A percentile compares a stretch with the other conserved stretches of the same genome.
These are phyloP conservation scores for Nannizziopsis barbatae DNA, from an alignment of 2,329 filamentous ascomycete species.

Conservation along the genomic window DNA sequence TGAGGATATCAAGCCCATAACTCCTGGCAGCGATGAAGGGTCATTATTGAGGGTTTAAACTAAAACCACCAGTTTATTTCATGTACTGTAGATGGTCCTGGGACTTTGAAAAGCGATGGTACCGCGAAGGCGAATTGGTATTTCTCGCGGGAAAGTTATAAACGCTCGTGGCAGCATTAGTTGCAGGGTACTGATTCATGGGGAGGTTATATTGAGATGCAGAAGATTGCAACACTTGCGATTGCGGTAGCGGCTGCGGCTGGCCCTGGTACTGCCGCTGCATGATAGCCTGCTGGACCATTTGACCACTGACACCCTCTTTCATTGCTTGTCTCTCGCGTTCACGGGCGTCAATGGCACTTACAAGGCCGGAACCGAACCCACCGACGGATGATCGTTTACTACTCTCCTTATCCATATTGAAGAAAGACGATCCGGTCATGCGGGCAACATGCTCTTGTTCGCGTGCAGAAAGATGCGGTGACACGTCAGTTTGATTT, in stretches of 20 bases:
- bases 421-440: slow-evolving; percentile 66
- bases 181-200: slow-evolving; percentile 2
- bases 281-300: slow-evolving; percentile 61
- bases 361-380: slow-evolving; percentile 54
- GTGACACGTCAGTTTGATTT: slow-evolving; percentile 41
- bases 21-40: not conserved
- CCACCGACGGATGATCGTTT: slow-evolving; percentile 38
- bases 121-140: not conserved
- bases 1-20: not conserved
- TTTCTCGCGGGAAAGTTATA: slow-evolving; percentile 1
- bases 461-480: slow-evolving; percentile 68
- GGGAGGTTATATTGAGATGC: slow-evolving; percentile 14
- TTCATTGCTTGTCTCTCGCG: slow-evolving; percentile 63
- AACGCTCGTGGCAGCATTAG: not conserved
- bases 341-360: slow-evolving; percentile 68
- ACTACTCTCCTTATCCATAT: slow-evolving; percentile 47
- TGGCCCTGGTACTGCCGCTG: slow-evolving; percentile 51
- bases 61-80: not conserved
- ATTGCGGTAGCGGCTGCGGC: slow-evolving; percentile 28
- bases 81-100: slow-evolving; percentile 9
- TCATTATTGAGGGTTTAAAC: not conserved
- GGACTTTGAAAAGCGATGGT: slow-evolving; percentile 10
- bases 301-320: slow-evolving; percentile 56
- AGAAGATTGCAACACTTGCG: slow-evolving; percentile 23
- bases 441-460: slow-evolving; percentile 78